Conservation (phyloP, 2,329 filamentous ascomycete genomes). For the Aureobasidium sp. region DNA sequence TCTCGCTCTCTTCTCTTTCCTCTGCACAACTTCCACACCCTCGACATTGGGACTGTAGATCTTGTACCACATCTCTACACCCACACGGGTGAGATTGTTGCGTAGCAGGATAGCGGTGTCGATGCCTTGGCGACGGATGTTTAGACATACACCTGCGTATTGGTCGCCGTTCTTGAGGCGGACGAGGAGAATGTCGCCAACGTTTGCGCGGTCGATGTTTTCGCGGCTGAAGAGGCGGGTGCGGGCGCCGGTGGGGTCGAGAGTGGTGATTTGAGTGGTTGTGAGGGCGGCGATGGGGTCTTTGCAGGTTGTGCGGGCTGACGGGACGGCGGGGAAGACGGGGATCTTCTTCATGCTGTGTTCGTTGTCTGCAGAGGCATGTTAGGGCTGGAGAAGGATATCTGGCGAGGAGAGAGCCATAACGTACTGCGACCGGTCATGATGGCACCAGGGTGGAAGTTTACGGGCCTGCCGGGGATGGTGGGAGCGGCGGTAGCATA, state of each 20-base stretch:
- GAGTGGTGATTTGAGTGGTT: constrained; percentile 71
- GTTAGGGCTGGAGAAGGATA: neutral
- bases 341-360: constrained; percentile 34
- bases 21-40: constrained; percentile 94
- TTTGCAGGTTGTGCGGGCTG: constrained; percentile 62
- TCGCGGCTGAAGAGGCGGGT: constrained; percentile 81
- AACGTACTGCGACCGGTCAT: constrained; percentile 25
- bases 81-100: constrained; percentile 85
- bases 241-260: constrained; percentile 89
- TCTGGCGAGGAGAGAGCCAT: neutral
- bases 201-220: constrained; percentile 82
- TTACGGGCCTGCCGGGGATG: constrained; percentile 15
- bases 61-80: constrained; percentile 99
- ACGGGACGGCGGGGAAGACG: constrained; percentile 56
- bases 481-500: constrained; percentile 49
- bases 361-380: constrained; percentile 19
- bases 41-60: constrained; percentile 90
- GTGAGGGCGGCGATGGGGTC: constrained; percentile 76
- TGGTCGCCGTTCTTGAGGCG: constrained; percentile 88
- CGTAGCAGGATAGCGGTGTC: constrained; percentile 91
- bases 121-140: constrained; percentile 80
- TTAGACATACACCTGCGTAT: constrained; percentile 89
- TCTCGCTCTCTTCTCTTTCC: constrained; percentile 84
- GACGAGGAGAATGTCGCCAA: constrained; percentile 93
- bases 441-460: constrained; percentile 28